Evolutionary conservation across 1,139 yeast genomes (phyloP).

Genomic region (Yamadazyma blattariae): DNA sequence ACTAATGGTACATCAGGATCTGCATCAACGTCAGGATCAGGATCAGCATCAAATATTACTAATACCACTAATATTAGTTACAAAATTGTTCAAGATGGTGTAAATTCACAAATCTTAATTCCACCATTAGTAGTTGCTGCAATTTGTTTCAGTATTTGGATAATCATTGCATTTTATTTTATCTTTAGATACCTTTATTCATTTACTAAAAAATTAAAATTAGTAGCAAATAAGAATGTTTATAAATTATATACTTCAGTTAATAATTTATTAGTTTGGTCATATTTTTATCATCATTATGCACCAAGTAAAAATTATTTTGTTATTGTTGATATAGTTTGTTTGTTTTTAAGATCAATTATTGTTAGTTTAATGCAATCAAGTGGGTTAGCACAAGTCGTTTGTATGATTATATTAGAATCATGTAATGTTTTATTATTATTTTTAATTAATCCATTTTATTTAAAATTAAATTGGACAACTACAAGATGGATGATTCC

Average conservation of each 20-base stretch:
- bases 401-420: slow-evolving; percentile 36
- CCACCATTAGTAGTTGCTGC: slow-evolving; percentile 25
- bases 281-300: slow-evolving; percentile 41
- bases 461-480: slow-evolving; percentile 34
- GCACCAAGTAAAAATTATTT: slow-evolving; percentile 41
- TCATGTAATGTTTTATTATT: slow-evolving; percentile 28
- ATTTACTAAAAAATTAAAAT: slow-evolving; percentile 15
- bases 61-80: slow-evolving; percentile 1
- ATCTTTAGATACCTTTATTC: slow-evolving; percentile 27
- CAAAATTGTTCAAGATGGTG: slow-evolving; percentile 1
- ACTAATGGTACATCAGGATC: not conserved
- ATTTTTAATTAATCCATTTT: slow-evolving; percentile 38
- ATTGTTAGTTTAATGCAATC: slow-evolving; percentile 44
- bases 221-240: slow-evolving; percentile 21
- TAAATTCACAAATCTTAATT: not conserved
- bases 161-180: slow-evolving; percentile 28
- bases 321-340: slow-evolving; percentile 31
- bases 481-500: slow-evolving; percentile 38
- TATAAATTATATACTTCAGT: slow-evolving; percentile 46
- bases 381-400: slow-evolving; percentile 44
- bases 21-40: not conserved
- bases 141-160: slow-evolving; percentile 34
- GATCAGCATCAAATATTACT: not conserved
- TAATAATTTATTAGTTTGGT: slow-evolving; percentile 46
- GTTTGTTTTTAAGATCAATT: slow-evolving; percentile 31